Base-by-base conservation (phyloP, 257 asterid species). In the Eustoma russellianum region DNA sequence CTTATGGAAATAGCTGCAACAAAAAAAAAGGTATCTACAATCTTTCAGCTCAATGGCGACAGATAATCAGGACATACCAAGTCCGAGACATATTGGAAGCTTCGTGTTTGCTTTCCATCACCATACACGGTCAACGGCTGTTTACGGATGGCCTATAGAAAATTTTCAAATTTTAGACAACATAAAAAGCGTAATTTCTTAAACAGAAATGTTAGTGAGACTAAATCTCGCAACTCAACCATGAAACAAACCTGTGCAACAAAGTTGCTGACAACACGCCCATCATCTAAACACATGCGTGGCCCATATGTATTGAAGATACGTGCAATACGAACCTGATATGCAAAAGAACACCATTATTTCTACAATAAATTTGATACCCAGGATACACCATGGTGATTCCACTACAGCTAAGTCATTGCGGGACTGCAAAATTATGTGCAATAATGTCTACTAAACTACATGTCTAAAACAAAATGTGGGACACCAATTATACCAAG, bases 211-310 rank as follows among this genome's bases (percentile, higher is more conserved):
- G 33, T 58, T 9, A 7, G 12, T 5, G 17, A 41, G 30, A 24
- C 47, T 41, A 35, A 44, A 49, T 62, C 60, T 33, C 46, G 30
- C 19, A 24, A 16, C 44, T 52, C 30, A 40, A 50, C 17, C 52
- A 56, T 15, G 15, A 57, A 51, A 69, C 77, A 65, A 71, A 90
- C 98, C 98, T 90, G 98, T 11, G 98, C 71, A 62, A 90, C 95
- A 49, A 90, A 90, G 82, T 90, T 90, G 82, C 98, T 90, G 70
- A 86, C 98, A 58, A 90, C 98, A 55, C 98, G 98, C n/a, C 98
- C 98, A 74, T 90, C 98, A 75, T 90, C 98, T 59, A 90, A 74
- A 63, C 96, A 83, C 98, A 90, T 86, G 30, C 96, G 96, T 64
- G 96, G 98, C 46, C 98, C 98, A 47, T 90, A 90, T 35, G 96